These are phyloP conservation scores for Eimeria brunetti DNA, from an alignment of 169 alveolate genomes.

Conservation along the genomic window DNA sequence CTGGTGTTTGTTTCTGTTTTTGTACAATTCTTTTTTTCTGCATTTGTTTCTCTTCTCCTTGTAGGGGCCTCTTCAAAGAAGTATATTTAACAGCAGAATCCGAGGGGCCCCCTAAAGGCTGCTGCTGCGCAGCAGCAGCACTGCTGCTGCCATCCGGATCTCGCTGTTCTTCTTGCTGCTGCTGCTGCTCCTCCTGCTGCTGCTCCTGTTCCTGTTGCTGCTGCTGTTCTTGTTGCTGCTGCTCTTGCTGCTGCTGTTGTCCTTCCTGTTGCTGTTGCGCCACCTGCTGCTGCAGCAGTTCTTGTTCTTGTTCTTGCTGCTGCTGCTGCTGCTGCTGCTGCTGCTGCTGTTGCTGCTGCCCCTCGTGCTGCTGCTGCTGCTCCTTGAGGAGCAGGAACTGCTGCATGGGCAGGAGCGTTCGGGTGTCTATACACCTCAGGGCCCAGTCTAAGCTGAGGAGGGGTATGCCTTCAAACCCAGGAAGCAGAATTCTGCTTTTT, in stretches of 20 bases:
- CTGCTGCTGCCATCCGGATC: background rate
- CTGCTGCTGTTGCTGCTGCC: conserved; percentile 30
- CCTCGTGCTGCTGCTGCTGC: background rate
- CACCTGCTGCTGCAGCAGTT: background rate
- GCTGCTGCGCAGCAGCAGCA: conserved; percentile 8
- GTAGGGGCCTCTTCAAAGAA: background rate
- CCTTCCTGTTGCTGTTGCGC: background rate
- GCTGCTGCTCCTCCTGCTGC: background rate
- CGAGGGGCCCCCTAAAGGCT: conserved; percentile 1
- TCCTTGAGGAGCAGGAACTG: background rate
- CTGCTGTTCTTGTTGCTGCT: background rate
- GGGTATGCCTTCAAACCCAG: conserved; percentile 29
- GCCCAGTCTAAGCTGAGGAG: background rate
- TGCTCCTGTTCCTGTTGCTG: conserved; percentile 29
- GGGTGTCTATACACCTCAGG: background rate
- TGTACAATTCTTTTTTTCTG: background rate
- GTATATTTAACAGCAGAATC: background rate
- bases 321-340: conserved; percentile 13
- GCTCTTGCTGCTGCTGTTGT: background rate
- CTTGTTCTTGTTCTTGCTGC: background rate
- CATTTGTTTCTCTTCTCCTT: background rate
- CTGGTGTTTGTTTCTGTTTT: background rate
- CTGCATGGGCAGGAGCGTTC: conserved; percentile 21
- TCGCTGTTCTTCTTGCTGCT: background rate
- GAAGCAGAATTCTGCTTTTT: background rate